Evolutionary conservation across 2,329 filamentous ascomycete genomes (phyloP).

Genomic region (Colletotrichum musae): DNA sequence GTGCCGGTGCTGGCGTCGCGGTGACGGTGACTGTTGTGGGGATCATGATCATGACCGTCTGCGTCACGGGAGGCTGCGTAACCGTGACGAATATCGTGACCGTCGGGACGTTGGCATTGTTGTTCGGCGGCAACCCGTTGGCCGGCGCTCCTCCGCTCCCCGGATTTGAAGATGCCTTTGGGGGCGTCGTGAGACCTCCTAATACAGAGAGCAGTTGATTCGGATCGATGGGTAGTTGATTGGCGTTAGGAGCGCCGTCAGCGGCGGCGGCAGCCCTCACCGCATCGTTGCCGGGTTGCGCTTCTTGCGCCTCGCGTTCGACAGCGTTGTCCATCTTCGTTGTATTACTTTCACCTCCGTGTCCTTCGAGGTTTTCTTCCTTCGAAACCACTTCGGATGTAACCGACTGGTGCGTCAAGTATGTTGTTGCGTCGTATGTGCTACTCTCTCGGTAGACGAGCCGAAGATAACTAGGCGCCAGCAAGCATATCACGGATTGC

Average conservation of each 20-base stretch:
- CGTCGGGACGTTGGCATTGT: slow-evolving; percentile 35
- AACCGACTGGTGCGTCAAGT: background rate
- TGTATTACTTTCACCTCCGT: background rate
- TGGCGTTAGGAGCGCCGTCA: slow-evolving; percentile 1
- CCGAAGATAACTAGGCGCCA: slow-evolving; percentile 8
- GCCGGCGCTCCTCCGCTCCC: background rate
- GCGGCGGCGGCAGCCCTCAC: slow-evolving; percentile 18
- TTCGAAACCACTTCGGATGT: background rate
- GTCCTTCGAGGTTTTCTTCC: background rate
- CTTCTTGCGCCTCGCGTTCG: slow-evolving; percentile 7
- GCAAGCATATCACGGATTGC: slow-evolving; percentile 23
- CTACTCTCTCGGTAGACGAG: slow-evolving; percentile 8
- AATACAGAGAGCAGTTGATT: slow-evolving; percentile 33
- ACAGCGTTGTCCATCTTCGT: background rate
- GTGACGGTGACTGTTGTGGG: slow-evolving; percentile 33
- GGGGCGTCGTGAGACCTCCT: background rate
- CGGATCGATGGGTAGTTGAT: slow-evolving; percentile 28
- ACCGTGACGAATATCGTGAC: slow-evolving; percentile 36
- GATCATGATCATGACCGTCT: slow-evolving; percentile 35
- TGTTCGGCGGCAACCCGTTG: slow-evolving; percentile 25
- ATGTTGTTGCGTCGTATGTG: background rate
- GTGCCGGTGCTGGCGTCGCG: slow-evolving; percentile 15
- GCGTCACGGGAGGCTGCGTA: slow-evolving; percentile 9
- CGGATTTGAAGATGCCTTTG: background rate
- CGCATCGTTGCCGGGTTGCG: slow-evolving; percentile 8